A percentile compares a stretch with the other conserved stretches of the same genome.
Conservation (phyloP, 495 filamentous ascomycete species). For the Halenospora varia region DNA sequence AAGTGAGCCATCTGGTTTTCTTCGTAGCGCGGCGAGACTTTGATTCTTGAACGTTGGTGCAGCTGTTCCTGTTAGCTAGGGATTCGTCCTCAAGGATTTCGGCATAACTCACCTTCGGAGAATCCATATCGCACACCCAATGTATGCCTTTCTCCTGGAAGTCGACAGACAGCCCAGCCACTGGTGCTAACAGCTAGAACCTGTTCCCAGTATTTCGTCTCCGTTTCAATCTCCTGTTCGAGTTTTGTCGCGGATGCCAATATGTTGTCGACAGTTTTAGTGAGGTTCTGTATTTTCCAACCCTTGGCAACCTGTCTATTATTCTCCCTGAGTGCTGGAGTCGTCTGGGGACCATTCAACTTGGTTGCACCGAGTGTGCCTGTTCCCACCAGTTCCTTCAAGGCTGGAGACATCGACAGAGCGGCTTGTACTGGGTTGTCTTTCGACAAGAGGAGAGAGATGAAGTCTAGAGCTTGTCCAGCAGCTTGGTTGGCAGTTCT, state of each 20-base stretch:
- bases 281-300: conserved; percentile 73
- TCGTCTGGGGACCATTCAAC: conserved; percentile 51
- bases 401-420: conserved; percentile 59
- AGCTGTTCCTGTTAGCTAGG: conserved; percentile 35
- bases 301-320: conserved; percentile 61
- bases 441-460: conserved; percentile 81
- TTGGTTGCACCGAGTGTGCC: conserved; percentile 74
- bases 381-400: conserved; percentile 65
- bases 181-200: conserved; percentile 73
- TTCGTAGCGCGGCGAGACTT: conserved; percentile 72
- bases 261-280: conserved; percentile 67
- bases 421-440: conserved; percentile 64
- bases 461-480: conserved; percentile 68
- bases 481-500: conserved; percentile 65
- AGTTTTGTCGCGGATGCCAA: conserved; percentile 69
- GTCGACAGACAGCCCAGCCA: conserved; percentile 76
- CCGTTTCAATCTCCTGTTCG: conserved; percentile 68
- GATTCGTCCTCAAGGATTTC: background rate
- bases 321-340: conserved; percentile 50
- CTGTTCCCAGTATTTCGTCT: conserved; percentile 86
- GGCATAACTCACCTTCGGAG: conserved; percentile 51
- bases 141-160: conserved; percentile 68
- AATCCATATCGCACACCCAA: conserved; percentile 89
- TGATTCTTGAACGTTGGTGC: conserved; percentile 70
- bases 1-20: conserved; percentile 69